phyloP scores from a whole-genome alignment of 1,284 basidiomycete species.

The Papiliotrema terrestris region DNA sequence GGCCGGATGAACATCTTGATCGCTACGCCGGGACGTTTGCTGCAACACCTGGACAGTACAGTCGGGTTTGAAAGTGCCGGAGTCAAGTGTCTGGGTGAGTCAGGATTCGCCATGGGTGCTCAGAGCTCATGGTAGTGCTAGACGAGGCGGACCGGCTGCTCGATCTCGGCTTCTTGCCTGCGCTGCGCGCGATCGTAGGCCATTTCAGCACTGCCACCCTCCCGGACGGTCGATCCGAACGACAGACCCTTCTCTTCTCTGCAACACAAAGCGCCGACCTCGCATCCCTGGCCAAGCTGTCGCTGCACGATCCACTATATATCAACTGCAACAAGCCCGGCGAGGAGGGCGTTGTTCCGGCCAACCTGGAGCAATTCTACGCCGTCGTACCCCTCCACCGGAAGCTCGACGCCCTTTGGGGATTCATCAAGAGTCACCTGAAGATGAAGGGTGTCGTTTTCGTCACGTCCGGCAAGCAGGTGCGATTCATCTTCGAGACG shows the following conservation, averaged over 20 bases:
- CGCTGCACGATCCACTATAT: conserved; percentile 75
- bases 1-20: conserved; percentile 96
- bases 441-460: conserved; percentile 92
- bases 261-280: conserved; percentile 82
- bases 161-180: conserved; percentile 88
- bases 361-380: conserved; percentile 86
- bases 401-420: conserved; percentile 90
- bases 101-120: conserved; percentile 75
- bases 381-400: conserved; percentile 75
- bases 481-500: conserved; percentile 93
- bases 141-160: conserved; percentile 99
- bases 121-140: conserved; percentile 85
- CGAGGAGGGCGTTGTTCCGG: conserved; percentile 58
- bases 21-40: conserved; percentile 87
- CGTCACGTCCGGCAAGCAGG: conserved; percentile 92
- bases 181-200: conserved; percentile 81
- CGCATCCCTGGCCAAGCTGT: conserved; percentile 82
- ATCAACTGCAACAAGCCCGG: conserved; percentile 60
- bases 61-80: conserved; percentile 89
- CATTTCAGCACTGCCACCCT: conserved; percentile 52
- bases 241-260: conserved; percentile 93
- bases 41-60: conserved; percentile 99
- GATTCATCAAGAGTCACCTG: conserved; percentile 91
- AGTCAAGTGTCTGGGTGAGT: conserved; percentile 77
- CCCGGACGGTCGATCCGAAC: conserved; percentile 62